Base-by-base conservation (phyloP, 345 rosid species). In the Bruguiera gymnorhiza region DNA sequence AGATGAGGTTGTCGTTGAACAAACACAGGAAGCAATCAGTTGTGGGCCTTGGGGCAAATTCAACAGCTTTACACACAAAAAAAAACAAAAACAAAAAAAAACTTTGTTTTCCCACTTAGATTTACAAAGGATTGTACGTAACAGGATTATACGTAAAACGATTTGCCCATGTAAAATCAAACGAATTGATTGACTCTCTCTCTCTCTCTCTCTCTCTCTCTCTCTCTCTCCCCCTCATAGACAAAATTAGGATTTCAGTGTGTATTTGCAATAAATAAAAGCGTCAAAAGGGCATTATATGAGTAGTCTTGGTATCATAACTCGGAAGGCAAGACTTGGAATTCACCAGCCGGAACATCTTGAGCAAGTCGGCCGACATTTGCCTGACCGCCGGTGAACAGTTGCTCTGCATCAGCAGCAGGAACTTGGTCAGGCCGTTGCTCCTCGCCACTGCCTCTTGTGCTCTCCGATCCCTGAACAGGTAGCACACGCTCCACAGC, bases 221-320 rank as follows among this genome's bases (percentile, higher is more conserved):
- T n/a, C 1, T 19, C 56, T 37, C 16, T 39, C 2, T 39, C 16
- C 2, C 26, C 59, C n/a, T 21, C 26, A 27, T 21, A 21, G 26
- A 54, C 3, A 54, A 54, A n/a, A 3, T 8, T 11, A 7, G 26
- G 26, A 54, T 19, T 21, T 8, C n/a, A 5, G 10, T 23, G 10
- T 23, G 26, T 21, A n/a, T 26, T 55, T 55, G 24, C 16, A 23
- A 23, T 11, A 8, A 8, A 55, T 10, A 3, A 55, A 8, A 55
- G 27, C 30, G 68, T 93, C 94, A 94, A 75, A 87, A 89, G 53
- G 98, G 98, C 83, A 82, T 89, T 60, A 94, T 89, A 77, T 91
- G 98, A 65, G 93, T 89, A 34, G 97, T 88, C 64, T 89, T 88
- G n/a, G 98, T 94, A 26, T 89, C 86, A 66, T 94, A 94, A 73